Evolutionary conservation across 148 eudicot genomes (phyloP).

Genomic region (Camellia sinensis): DNA sequence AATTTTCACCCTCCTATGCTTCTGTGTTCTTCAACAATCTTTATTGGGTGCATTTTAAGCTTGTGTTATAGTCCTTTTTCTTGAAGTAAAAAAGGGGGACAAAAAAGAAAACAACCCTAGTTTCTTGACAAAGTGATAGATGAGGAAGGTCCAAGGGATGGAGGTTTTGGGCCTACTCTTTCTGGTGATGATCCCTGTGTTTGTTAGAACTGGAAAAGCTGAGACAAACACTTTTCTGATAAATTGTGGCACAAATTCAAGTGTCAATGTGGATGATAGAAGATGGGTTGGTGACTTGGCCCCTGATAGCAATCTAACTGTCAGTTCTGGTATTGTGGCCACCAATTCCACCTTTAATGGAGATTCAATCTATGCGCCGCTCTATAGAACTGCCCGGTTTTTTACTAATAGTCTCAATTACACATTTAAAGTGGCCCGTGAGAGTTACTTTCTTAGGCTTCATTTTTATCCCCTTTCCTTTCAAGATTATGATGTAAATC

Average conservation of each 20-base stretch:
- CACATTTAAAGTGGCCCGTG: slow-evolving; percentile 6
- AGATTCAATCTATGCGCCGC: slow-evolving; percentile 5
- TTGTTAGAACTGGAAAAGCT: slow-evolving; percentile 13
- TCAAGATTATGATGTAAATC: background rate
- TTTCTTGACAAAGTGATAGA: background rate
- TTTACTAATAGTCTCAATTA: slow-evolving; percentile 13
- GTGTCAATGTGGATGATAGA: slow-evolving; percentile 15
- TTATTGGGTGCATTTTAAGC: slow-evolving; percentile 1
- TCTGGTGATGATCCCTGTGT: background rate
- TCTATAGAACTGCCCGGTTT: slow-evolving; percentile 14
- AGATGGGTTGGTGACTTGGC: slow-evolving; percentile 18
- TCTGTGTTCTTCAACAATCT: background rate
- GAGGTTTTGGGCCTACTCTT: background rate
- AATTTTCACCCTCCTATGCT: background rate
- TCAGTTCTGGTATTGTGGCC: slow-evolving; percentile 14
- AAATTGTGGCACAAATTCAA: slow-evolving; percentile 15
- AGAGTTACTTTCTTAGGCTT: slow-evolving; percentile 11
- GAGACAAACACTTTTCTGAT: slow-evolving; percentile 11
- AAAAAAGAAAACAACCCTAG: background rate
- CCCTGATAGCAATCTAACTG: slow-evolving; percentile 8
- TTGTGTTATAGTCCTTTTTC: background rate
- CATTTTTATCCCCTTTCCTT: slow-evolving; percentile 12
- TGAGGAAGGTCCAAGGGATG: background rate
- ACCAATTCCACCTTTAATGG: slow-evolving; percentile 1
- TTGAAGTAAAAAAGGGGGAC: background rate